phyloP scores from a whole-genome alignment of 768 basidiomycete species.

The Daedalea quercina region DNA sequence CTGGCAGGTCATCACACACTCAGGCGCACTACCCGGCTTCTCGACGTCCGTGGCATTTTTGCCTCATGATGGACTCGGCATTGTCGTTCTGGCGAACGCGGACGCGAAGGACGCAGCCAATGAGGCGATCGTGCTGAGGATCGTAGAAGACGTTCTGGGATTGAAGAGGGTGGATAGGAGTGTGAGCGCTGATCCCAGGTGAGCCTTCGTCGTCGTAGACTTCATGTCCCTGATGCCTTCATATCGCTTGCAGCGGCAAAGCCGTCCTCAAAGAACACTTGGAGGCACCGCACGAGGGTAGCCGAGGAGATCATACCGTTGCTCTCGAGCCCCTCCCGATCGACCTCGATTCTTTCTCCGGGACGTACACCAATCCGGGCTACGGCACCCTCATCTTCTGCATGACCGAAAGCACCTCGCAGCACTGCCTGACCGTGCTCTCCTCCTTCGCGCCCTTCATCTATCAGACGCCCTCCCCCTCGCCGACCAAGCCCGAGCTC shows the following conservation, averaged over 20 bases:
- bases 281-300: too few relatives aligned
- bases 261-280: too few relatives aligned
- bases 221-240: too few relatives aligned
- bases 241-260: too few relatives aligned
- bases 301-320: not conserved
- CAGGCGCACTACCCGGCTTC: slow-evolving; percentile 29
- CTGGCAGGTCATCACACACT: slow-evolving; percentile 28
- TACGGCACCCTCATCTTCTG: slow-evolving; percentile 19
- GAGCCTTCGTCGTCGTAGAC: too few relatives aligned
- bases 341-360: slow-evolving; percentile 13
- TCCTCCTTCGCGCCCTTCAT: slow-evolving; percentile 5
- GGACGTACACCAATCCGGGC: slow-evolving; percentile 12
- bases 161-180: not conserved
- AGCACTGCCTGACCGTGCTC: slow-evolving; percentile 9
- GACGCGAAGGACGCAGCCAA: slow-evolving; percentile 5
- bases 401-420: slow-evolving; percentile 7
- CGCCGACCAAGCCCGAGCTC: slow-evolving; percentile 1
- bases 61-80: slow-evolving; percentile 29
- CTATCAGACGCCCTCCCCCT: too few relatives aligned
- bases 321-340: not conserved
- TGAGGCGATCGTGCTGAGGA: slow-evolving; percentile 2
- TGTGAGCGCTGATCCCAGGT: too few relatives aligned
- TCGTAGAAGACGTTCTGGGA: slow-evolving; percentile 11
- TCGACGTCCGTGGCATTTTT: slow-evolving; percentile 26
- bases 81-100: slow-evolving; percentile 22